Percentiles rank a stretch among this genome's conserved stretches.
phyloP scores from a whole-genome alignment of 306 rosid genomes.

The Heteromeles arbutifolia region DNA sequence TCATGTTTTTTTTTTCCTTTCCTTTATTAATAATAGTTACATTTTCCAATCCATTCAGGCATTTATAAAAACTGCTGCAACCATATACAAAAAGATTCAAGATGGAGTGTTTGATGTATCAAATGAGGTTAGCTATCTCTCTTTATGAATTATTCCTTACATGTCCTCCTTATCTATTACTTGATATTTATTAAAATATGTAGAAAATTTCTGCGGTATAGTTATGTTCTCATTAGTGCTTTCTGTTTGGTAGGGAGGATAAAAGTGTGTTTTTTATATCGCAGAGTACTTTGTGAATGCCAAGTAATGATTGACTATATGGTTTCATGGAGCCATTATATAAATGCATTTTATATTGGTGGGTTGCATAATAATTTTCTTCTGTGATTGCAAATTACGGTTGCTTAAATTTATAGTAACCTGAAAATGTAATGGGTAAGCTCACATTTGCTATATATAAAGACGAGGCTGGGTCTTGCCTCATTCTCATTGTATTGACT shows the following conservation, averaged over 20 bases:
- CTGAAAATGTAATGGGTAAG: not conserved
- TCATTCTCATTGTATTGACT: not conserved
- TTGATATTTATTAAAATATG: slow-evolving; percentile 2
- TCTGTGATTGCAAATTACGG: not conserved
- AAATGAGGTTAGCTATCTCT: slow-evolving; percentile 65
- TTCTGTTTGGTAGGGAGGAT: not conserved
- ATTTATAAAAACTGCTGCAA: slow-evolving; percentile 91
- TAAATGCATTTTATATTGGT: not conserved
- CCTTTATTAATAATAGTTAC: not conserved
- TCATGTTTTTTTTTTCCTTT: not conserved
- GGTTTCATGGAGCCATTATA: not conserved
- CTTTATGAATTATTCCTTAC: not conserved
- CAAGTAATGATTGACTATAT: not conserved
- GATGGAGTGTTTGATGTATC: slow-evolving; percentile 98
- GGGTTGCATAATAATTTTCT: not conserved
- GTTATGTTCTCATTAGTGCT: not conserved
- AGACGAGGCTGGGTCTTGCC: not conserved
- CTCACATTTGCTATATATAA: not conserved
- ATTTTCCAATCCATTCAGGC: slow-evolving; percentile 47
- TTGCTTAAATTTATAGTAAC: not conserved
- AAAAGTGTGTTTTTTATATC: not conserved
- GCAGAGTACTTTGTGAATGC: slow-evolving; percentile 1
- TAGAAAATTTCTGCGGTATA: not conserved
- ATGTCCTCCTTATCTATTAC: not conserved
- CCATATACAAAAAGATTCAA: slow-evolving; percentile 87